Evolutionary conservation across 2,329 filamentous ascomycete species (phyloP).

Genomic region (Akanthomyces lecanii): DNA sequence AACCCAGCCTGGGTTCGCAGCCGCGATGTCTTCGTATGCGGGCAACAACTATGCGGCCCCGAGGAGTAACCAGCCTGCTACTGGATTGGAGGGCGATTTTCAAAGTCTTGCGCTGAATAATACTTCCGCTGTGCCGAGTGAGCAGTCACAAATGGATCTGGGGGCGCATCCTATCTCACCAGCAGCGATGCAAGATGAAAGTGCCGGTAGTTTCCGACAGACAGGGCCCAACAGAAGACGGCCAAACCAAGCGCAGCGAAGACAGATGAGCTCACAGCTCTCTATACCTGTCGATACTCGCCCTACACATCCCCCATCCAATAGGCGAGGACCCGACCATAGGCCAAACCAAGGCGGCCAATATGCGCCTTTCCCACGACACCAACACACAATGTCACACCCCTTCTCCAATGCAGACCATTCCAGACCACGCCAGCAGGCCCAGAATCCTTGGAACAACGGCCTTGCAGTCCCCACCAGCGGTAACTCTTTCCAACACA

Average conservation of each 20-base stretch:
- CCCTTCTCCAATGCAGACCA: constrained; percentile 5
- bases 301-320: constrained; percentile 26
- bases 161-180: not conserved
- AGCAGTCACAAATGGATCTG: not conserved
- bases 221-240: constrained; percentile 40
- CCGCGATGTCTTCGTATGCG: not conserved
- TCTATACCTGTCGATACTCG: constrained; percentile 52
- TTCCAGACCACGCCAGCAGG: constrained; percentile 1
- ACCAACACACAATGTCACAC: constrained; percentile 9
- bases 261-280: constrained; percentile 58
- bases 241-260: constrained; percentile 59
- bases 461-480: not conserved
- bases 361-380: not conserved
- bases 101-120: constrained; percentile 58
- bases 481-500: not conserved
- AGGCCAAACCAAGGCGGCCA: constrained; percentile 18
- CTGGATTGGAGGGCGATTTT: constrained; percentile 52
- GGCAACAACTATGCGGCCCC: not conserved
- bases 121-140: constrained; percentile 25
- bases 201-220: not conserved
- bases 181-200: not conserved
- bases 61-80: not conserved
- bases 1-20: not conserved
- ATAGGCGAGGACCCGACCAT: constrained; percentile 29
- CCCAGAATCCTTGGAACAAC: not conserved